Conservation (phyloP, 1,284 basidiomycete species). For the Fistulina hepatica region DNA sequence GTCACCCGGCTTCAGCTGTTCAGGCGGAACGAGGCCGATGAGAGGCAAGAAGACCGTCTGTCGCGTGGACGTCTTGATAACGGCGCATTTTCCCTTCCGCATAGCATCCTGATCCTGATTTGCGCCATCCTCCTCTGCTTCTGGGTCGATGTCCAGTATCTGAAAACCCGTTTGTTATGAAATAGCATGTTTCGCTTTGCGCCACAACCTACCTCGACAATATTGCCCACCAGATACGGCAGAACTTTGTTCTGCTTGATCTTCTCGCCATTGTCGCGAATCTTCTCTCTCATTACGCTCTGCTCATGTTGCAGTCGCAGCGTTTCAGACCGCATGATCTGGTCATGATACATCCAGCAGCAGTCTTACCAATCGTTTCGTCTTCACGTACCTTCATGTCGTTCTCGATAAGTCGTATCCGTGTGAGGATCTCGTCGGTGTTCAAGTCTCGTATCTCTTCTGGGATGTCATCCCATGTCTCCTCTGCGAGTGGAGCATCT, state of each 20-base stretch:
- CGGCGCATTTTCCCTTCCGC: slow-evolving; percentile 95
- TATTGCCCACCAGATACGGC: slow-evolving; percentile 96
- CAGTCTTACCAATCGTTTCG: not conserved
- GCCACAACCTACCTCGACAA: slow-evolving; percentile 68
- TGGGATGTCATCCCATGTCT: slow-evolving; percentile 77
- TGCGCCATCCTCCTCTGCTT: slow-evolving; percentile 87
- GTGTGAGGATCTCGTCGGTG: slow-evolving; percentile 78
- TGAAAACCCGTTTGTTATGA: slow-evolving; percentile 23
- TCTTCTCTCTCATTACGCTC: slow-evolving; percentile 94
- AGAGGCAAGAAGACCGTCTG: slow-evolving; percentile 98
- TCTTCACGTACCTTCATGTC: slow-evolving; percentile 68
- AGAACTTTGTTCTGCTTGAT: slow-evolving; percentile 99
- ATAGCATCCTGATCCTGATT: slow-evolving; percentile 89
- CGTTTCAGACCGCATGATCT: slow-evolving; percentile 95
- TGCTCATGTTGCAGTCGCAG: slow-evolving; percentile 90
- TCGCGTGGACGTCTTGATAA: slow-evolving; percentile 97
- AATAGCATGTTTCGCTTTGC: not conserved
- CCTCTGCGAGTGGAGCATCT: slow-evolving; percentile 50
- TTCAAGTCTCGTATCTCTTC: slow-evolving; percentile 63
- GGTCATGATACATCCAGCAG: not conserved
- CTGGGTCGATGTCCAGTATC: slow-evolving; percentile 93
- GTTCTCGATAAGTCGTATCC: slow-evolving; percentile 86
- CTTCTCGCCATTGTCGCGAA: slow-evolving; percentile 96
- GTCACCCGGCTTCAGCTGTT: slow-evolving; percentile 83
- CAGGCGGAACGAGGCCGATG: slow-evolving; percentile 91